Conservation (phyloP, 306 rosid genomes). For the Prinsepia uniflora region DNA sequence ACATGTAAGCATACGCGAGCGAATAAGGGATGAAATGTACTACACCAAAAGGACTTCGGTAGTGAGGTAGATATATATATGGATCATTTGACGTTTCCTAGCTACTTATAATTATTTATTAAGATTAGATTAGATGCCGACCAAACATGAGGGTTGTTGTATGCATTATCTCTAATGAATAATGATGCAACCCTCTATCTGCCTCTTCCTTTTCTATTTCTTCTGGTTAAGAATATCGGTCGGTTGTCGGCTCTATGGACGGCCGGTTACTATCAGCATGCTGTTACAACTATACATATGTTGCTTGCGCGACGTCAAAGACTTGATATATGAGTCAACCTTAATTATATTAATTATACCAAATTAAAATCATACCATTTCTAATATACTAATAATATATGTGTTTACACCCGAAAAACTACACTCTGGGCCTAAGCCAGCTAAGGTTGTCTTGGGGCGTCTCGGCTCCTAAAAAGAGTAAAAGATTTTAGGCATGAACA, state of each 20-base stretch:
- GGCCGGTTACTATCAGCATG: slow-evolving; percentile 36
- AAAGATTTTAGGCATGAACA: no score
- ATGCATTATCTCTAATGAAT: slow-evolving; percentile 28
- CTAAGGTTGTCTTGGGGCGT: no score
- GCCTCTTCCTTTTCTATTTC: slow-evolving; percentile 17
- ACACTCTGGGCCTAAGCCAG: no score
- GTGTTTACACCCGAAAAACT: no score
- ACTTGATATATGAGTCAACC: slow-evolving; percentile 13
- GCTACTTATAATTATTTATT: neutral
- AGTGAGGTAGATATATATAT: no score
- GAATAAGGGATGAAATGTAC: neutral
- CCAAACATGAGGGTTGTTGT: slow-evolving; percentile 40
- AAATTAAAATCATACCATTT: neutral
- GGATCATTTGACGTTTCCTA: no score
- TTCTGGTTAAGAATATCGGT: slow-evolving; percentile 12
- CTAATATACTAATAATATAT: neutral
- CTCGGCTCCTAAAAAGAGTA: no score
- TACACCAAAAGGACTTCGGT: neutral
- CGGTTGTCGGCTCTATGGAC: slow-evolving; percentile 39
- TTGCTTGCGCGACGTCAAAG: neutral
- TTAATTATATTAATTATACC: slow-evolving; percentile 11
- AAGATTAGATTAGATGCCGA: slow-evolving; percentile 44
- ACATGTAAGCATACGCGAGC: no score
- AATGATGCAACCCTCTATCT: slow-evolving; percentile 25
- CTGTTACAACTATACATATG: slow-evolving; percentile 8